Conservation (phyloP, 768 basidiomycete species). For the Trametes coccinea region DNA sequence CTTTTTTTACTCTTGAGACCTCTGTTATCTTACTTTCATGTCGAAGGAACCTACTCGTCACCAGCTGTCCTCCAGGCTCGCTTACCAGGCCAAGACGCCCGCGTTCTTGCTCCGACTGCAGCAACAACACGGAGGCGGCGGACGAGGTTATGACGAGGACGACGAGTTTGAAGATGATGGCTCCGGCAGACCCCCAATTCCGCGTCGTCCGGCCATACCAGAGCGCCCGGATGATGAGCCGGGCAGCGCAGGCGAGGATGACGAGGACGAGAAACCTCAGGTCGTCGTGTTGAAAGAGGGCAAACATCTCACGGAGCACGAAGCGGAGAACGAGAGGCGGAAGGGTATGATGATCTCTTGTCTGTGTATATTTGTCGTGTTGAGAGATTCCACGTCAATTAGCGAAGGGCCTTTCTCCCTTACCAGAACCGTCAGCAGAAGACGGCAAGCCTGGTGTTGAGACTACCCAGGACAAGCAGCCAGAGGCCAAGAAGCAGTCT, state of each 20-base stretch:
- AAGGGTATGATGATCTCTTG: constrained; percentile 51
- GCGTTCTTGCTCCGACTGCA: constrained; percentile 67
- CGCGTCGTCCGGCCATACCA: constrained; percentile 70
- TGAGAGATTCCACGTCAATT: neutral
- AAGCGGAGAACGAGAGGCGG: constrained; percentile 76
- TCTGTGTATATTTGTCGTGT: constrained; percentile 2
- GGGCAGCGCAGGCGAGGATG: constrained; percentile 67
- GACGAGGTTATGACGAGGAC: constrained; percentile 38
- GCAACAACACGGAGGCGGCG: constrained; percentile 59
- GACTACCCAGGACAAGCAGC: neutral
- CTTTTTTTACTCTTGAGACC: neutral
- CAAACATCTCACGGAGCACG: constrained; percentile 78
- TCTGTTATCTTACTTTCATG: constrained; percentile 13
- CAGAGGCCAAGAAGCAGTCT: constrained; percentile 16
- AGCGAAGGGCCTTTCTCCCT: constrained; percentile 65
- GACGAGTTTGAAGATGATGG: constrained; percentile 63
- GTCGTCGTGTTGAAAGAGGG: constrained; percentile 88
- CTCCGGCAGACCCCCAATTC: constrained; percentile 72
- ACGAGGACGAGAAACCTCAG: constrained; percentile 79
- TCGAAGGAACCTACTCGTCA: constrained; percentile 67
- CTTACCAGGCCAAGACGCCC: constrained; percentile 62
- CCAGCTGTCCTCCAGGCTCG: constrained; percentile 70
- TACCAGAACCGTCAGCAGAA: constrained; percentile 38
- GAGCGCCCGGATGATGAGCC: constrained; percentile 65
- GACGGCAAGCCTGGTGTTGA: neutral